Base-by-base conservation (phyloP, 805 yeast species). In the Peterozyma xylosa region DNA sequence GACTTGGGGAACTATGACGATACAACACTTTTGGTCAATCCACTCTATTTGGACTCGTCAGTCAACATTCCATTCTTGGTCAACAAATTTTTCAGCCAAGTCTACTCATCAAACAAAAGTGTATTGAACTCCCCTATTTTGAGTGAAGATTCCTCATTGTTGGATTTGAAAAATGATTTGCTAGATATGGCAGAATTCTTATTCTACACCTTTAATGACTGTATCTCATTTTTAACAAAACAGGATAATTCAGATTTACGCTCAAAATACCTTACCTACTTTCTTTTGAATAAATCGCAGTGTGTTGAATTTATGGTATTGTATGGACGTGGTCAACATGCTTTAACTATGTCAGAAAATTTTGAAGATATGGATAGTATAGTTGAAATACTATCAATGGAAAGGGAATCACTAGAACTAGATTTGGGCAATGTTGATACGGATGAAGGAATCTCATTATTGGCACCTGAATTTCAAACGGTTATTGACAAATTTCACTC, bases 321-420 rank as follows among this genome's bases (percentile, higher is more conserved):
- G n/a, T 58, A 74, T 43, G 71, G 73, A 7, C 64, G 74, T 39
- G 68, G 71, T 34, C 64, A 67, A 7, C 78, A 76, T 21, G 85
- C 90, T 0, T 57, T 84, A 17, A 62, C 63, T 7, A 68, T 88
- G 29, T 76, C 88, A 0, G 95, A 86, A 49, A 65, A 70, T 21
- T 84, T 80, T 59, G 58, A 65, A 14, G 95, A 89, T 56, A 71
- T 82, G 52, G 65, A 74, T 32, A 78, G 90, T 1, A 60, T 89
- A 27, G 82, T 82, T 0, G 76, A 63, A 33, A 63, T 76, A 9
- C 58, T 76, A 21, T 21, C 27, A 7, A 21, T 21, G 27, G 27
- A 21, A 7, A 21, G 27, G 7, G 27, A 21, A 21, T 21, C 27
- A 21, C 7, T 14, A 32, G 34, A 32, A 32, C 9, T 32, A 9